These are phyloP conservation scores for Trichoderma koningiopsis DNA, from an alignment of 2,329 filamentous ascomycete genomes.

Conservation along the genomic window DNA sequence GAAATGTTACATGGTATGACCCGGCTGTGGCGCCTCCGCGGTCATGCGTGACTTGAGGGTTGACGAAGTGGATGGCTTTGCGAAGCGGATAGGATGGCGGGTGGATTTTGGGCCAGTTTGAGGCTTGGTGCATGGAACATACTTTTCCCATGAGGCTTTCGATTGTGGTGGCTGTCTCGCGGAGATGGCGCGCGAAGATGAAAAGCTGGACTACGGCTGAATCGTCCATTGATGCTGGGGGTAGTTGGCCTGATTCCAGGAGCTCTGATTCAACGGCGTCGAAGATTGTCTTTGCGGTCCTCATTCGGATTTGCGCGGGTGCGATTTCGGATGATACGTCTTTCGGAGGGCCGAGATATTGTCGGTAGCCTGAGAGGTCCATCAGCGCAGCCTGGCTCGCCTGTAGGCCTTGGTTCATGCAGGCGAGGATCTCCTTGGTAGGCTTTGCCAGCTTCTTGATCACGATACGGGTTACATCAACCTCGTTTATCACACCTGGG, in stretches of 20 bases:
- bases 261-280: slow-evolving; percentile 51
- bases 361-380: slow-evolving; percentile 54
- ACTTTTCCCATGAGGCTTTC: slow-evolving; percentile 52
- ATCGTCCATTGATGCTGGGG: slow-evolving; percentile 49
- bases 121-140: slow-evolving; percentile 48
- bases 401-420: slow-evolving; percentile 48
- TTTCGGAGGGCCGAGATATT: slow-evolving; percentile 48
- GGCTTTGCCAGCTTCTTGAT: slow-evolving; percentile 46
- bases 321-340: slow-evolving; percentile 47
- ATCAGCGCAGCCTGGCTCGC: slow-evolving; percentile 57
- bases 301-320: slow-evolving; percentile 44
- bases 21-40: slow-evolving; percentile 60
- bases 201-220: slow-evolving; percentile 56
- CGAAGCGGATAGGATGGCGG: slow-evolving; percentile 56
- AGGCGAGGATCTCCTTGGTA: slow-evolving; percentile 49
- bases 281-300: slow-evolving; percentile 48
- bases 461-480: slow-evolving; percentile 32
- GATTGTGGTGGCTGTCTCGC: slow-evolving; percentile 53
- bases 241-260: slow-evolving; percentile 48
- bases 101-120: slow-evolving; percentile 47
- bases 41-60: slow-evolving; percentile 60
- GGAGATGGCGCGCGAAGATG: slow-evolving; percentile 56
- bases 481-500: slow-evolving; percentile 20
- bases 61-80: slow-evolving; percentile 57
- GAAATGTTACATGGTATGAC: slow-evolving; percentile 50